Evolutionary conservation across 306 rosid species (phyloP), one percentile per base, ranked within the genome.

Genomic region (Cajanus cajan): DNA sequence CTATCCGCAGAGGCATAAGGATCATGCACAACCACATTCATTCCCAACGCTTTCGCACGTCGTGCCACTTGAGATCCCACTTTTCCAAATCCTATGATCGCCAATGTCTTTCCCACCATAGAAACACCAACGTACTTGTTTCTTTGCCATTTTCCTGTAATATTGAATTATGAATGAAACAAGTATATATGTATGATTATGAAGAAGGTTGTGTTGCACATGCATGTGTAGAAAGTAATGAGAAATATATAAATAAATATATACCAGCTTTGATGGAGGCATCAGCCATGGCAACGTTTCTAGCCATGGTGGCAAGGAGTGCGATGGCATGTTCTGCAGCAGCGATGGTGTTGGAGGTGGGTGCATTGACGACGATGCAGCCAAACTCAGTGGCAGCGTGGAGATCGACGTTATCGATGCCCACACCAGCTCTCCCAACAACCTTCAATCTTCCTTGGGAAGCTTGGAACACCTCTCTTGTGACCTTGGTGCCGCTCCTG

Each of bases 361-460:
- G 94, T 0, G 93, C 97, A 48, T 92, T 92, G 5, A 92, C 97
- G 2, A 92, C 93, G 0, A 90, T 85, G 33, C 97, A 92, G 0
- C 94, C 93, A 33, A 71, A 86, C 75, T 91, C 90, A 0, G 94
- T 91, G 34, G 94, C 91, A 0, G 97, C 90, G 22, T 88, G 88
- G 34, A 92, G 90, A 82, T 92, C 94, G 50, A 92, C 94, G 48
- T 92, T 92, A 75, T 92, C 94, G 19, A 92, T 92, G 0, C 97
- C 93, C 2, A 92, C 94, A 0, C 97, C 97, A 11, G 97, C 97
- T 50, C 97, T 86, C 0, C 97, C 94, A 25, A 92, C 97, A 19
- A 92, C 97, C 85, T 88, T 90, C 68, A 92, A 62, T 76, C 82
- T 82, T 65, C 93, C 94, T 8, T 87, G 79, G 0, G 89, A 79